Evolutionary conservation across 2,329 filamentous ascomycete species (phyloP), one percentile per base, ranked within the genome.

Genomic region (Penicillium sp.): DNA sequence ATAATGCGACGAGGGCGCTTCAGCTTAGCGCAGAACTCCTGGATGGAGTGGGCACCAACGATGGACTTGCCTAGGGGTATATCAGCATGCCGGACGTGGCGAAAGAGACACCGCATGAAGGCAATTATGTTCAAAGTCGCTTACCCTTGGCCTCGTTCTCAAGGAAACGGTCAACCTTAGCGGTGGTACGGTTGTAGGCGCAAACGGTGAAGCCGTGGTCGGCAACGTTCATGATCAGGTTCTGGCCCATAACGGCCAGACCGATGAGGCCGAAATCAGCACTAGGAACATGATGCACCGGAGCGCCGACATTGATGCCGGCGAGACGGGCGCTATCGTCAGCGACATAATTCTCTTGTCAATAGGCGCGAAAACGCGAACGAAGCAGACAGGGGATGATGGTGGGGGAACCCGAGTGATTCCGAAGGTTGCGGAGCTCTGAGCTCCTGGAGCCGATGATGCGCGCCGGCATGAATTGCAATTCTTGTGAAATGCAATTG

Each of bases 121-220:
- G n/a, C n/a, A 16, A 16, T 5, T 14, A 42, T 42, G 8, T 45
- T 19, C 16, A n/a, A n/a, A 48, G 31, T 39, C 28, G 57, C 78
- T 68, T 71, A 83, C 83, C 90, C 85, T 93, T 92, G 76, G 90
- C 90, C 81, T 93, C 90, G 80, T 96, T 93, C 65, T 83, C 88
- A 67, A 96, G 81, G 86, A 96, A 96, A 69, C 84, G 84, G 83
- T 97, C 92, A 78, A 99, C 94, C 87, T 99, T 99, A 80, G 91
- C 87, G 69, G 97, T 91, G 69, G 94, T 99, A 79, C 94, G 90
- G 89, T 99, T 99, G 87, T 90, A 99, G 68, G 93, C 94, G 79
- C 93, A 90, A 73, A 99, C 91, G 75, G 91, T 97, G 87, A 95
- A 97, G 73, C 92, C 89, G 71, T 93, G 87, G 77, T 94, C 90